Base-by-base conservation (phyloP, 345 rosid species). In the Eucalyptus cloeziana region DNA sequence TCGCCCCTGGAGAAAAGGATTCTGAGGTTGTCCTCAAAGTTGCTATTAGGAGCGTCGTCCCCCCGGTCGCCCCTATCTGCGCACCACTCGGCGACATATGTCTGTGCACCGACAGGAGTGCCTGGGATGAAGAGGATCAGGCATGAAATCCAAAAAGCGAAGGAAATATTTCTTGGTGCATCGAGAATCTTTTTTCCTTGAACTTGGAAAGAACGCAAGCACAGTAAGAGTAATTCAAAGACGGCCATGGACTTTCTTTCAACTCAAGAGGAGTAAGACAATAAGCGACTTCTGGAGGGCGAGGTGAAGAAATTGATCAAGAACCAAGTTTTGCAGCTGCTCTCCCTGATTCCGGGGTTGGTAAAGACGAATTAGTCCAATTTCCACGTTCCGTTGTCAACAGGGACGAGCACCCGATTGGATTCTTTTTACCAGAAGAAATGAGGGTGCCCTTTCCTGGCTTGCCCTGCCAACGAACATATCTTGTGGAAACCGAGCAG, bases 51-150 rank as follows among this genome's bases (percentile, higher is more conserved):
- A 25, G 86, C 0, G 9, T 52, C 10, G 52, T 83, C n/a, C n/a
- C n/a, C n/a, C n/a, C n/a, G 3, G 21, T 45, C 19, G 52, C 86
- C 86, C n/a, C 7, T 83, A 7, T 45, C 50, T 25, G n/a, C 15
- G 21, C 86, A 83, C 50, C 31, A 0, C 27, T 8, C 86, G 2
- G 0, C 0, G 14, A 44, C 5, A 25, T 33, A 83, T 49, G 24
- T 17, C 49, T 83, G 54, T 8, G 86, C 30, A 25, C 15, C 15
- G 10, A 45, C 86, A n/a, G 86, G 51, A 45, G 31, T 1, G 86
- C 54, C 7, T 27, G 51, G n/a, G 31, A 85, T 9, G 52, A 24
- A 3, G 54, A 47, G n/a, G 33, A 85, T 25, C 51, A 44, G 49
- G 54, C 0, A 62, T 62, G 71, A 62, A 62, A 62, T 30, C 71